Evolutionary conservation across 495 filamentous ascomycete species (phyloP).

Genomic region (Penicillium coprophilum): DNA sequence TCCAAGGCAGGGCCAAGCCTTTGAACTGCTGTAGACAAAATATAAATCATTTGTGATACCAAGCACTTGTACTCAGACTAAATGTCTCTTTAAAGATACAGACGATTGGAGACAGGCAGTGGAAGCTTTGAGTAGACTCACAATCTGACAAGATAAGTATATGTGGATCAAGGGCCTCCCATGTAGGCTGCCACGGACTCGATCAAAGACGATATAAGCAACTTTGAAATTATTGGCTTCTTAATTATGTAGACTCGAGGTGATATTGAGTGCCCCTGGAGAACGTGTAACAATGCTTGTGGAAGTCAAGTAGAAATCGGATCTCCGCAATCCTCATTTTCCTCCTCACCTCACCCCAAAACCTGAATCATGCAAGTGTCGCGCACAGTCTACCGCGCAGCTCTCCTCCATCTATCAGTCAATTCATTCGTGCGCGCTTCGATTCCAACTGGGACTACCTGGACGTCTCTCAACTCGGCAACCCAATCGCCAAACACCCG

Average conservation of each 20-base stretch:
- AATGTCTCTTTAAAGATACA: background rate
- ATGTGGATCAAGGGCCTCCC: background rate
- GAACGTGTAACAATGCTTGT: background rate
- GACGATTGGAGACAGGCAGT: background rate
- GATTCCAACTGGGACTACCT: conserved; percentile 3
- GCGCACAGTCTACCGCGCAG: conserved; percentile 31
- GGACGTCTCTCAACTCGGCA: conserved; percentile 2
- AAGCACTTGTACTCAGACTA: background rate
- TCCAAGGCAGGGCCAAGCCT: background rate
- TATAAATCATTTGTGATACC: background rate
- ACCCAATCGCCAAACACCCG: conserved; percentile 9
- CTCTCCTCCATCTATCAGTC: conserved; percentile 32
- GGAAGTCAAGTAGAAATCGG: background rate
- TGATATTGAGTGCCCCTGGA: background rate
- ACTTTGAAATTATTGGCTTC: background rate
- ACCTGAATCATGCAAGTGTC: conserved; percentile 27
- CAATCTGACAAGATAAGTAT: background rate
- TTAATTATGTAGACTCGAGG: background rate
- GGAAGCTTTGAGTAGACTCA: background rate
- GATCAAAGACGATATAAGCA: background rate
- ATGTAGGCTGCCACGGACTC: background rate
- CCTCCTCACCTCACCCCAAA: conserved; percentile 9
- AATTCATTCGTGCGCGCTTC: conserved; percentile 28
- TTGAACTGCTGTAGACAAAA: background rate
- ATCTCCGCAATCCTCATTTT: conserved; percentile 15